Percentiles rank a stretch among this genome's conserved stretches.
Evolutionary conservation across 345 rosid species (phyloP).

Genomic region (Mercurialis annua): DNA sequence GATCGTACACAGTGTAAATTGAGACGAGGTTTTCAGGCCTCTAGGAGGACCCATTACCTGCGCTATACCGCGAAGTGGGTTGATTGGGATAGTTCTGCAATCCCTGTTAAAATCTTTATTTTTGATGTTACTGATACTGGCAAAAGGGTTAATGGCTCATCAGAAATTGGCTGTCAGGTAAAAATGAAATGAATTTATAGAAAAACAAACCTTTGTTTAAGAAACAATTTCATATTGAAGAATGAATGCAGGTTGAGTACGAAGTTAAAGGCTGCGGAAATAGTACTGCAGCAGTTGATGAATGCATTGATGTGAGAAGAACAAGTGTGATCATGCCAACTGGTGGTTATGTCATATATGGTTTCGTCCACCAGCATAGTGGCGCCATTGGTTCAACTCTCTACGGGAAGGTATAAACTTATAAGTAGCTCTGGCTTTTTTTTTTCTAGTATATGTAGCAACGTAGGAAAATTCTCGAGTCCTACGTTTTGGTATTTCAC

Average conservation of each 20-base stretch:
- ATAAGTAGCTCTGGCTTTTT: neutral
- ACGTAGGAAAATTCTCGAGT: too few relatives aligned
- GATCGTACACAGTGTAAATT: conserved; percentile 62
- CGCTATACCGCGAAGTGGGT: conserved; percentile 69
- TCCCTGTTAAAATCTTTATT: conserved; percentile 65
- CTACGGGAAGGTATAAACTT: conserved; percentile 55
- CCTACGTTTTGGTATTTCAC: too few relatives aligned
- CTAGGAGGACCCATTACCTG: conserved; percentile 48
- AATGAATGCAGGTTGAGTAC: conserved; percentile 59
- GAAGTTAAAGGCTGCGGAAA: conserved; percentile 48
- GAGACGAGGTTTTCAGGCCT: conserved; percentile 46
- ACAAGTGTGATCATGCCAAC: conserved; percentile 53
- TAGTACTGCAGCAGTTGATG: conserved; percentile 13
- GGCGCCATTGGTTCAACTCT: conserved; percentile 70
- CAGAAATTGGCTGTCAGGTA: conserved; percentile 52
- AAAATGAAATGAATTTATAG: too few relatives aligned
- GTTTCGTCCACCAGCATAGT: conserved; percentile 79
- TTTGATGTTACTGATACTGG: conserved; percentile 75
- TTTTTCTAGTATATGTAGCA: neutral
- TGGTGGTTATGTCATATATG: conserved; percentile 70
- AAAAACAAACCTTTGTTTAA: too few relatives aligned
- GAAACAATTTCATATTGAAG: too few relatives aligned
- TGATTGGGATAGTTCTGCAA: conserved; percentile 53
- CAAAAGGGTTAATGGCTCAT: conserved; percentile 31
- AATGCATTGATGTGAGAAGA: conserved; percentile 48